These are phyloP conservation scores for Debaryomyces tyrocola DNA, from an alignment of 805 yeast genomes.

Conservation along the genomic window DNA sequence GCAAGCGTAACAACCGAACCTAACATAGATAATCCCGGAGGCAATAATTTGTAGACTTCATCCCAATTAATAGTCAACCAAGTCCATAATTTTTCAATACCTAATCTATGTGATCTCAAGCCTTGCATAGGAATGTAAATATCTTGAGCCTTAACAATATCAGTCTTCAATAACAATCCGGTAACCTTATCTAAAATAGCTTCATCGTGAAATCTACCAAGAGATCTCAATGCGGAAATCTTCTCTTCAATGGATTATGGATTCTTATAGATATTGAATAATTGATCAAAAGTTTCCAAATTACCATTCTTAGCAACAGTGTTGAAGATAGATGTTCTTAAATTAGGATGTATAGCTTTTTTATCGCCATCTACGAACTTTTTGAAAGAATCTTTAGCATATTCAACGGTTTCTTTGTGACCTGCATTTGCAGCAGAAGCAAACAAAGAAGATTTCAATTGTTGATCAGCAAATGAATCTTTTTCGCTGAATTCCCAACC, in stretches of 20 bases:
- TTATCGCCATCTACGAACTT: slow-evolving; percentile 61
- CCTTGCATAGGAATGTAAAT: slow-evolving; percentile 77
- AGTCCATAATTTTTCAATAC: slow-evolving; percentile 67
- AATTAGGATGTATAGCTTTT: slow-evolving; percentile 70
- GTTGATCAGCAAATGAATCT: slow-evolving; percentile 61
- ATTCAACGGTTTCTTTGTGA: slow-evolving; percentile 46
- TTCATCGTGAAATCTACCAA: slow-evolving; percentile 62
- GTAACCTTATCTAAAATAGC: slow-evolving; percentile 57
- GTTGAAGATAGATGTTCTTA: slow-evolving; percentile 63
- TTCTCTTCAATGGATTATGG: slow-evolving; percentile 68
- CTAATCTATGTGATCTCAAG: slow-evolving; percentile 58
- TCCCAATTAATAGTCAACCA: slow-evolving; percentile 82
- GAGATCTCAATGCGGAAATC: slow-evolving; percentile 62
- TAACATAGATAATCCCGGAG: slow-evolving; percentile 80
- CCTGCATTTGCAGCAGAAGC: slow-evolving; percentile 57
- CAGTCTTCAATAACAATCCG: slow-evolving; percentile 52
- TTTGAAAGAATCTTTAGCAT: slow-evolving; percentile 50
- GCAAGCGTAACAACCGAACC: slow-evolving; percentile 68
- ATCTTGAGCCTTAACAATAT: slow-evolving; percentile 67
- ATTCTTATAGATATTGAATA: slow-evolving; percentile 58
- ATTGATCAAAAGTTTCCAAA: slow-evolving; percentile 58
- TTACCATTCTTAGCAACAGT: slow-evolving; percentile 70
- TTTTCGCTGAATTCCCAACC: slow-evolving; percentile 64
- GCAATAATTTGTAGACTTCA: slow-evolving; percentile 60
- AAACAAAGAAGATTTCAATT: slow-evolving; percentile 65